Evolutionary conservation across 2,329 filamentous ascomycete genomes (phyloP), one percentile per base, ranked within the genome.

Genomic region (Aspergillus japonicus): DNA sequence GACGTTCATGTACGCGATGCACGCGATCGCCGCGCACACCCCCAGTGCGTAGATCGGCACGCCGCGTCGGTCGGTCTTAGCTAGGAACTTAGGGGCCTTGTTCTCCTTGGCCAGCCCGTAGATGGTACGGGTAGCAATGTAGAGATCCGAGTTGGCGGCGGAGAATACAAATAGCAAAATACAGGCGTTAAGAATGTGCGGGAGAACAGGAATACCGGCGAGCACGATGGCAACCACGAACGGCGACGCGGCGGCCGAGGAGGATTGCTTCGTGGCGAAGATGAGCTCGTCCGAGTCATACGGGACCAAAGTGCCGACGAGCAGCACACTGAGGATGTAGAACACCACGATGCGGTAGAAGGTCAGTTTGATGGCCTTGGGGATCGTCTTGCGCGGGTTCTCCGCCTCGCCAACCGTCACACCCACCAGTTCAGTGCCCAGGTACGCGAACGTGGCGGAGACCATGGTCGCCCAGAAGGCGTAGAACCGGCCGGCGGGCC

Each of bases 331-430:
- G 60, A 91, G 75, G 68, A 87, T 82, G 80, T 94, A 94, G 81
- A 94, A 94, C 78, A 93, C 80, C 65, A 91, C 77, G 73, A 94
- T 93, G 59, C 90, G 90, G 80, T 85, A 93, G 76, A 93, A 93
- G 66, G 89, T 92, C 53, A 92, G 82, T 73, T 87, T 89, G 80
- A 92, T 92, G 56, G 89, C 90, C 61, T 87, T 85, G 6, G 90
- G 90, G 62, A 94, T 87, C 16, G 87, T 90, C 73, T 85, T 86
- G 71, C 89, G 86, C 0, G 90, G 90, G 77, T 92, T 92, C 77
- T 92, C 88, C 0, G 89, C 89, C 75, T 92, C 89, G 56, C 88
- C 89, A 35, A 91, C 89, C 0, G 89, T 92, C 14, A 92, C 88
- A 77, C 89, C 89, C 54, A 92, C 87, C 48, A 92, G 80, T 70